Conservation (phyloP, 495 filamentous ascomycete genomes). For the Extremus antarcticus region DNA sequence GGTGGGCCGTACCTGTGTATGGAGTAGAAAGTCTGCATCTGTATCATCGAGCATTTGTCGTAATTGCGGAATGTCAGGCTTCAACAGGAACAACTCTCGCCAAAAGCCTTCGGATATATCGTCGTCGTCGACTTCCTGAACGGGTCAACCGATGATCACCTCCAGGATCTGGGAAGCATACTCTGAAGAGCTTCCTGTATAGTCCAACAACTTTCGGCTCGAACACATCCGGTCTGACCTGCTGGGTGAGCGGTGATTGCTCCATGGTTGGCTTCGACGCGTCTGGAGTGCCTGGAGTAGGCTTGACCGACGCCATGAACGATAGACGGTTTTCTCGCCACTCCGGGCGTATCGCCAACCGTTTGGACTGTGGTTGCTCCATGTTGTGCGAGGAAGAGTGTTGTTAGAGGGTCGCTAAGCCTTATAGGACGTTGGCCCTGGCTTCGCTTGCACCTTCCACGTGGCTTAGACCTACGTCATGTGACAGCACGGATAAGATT, state of each 20-base stretch:
- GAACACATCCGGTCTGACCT: slow-evolving; percentile 80
- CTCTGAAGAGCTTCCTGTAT: slow-evolving; percentile 80
- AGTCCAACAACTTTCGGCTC: slow-evolving; percentile 86
- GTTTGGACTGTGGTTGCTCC: slow-evolving; percentile 5
- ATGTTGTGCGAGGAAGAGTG: neutral
- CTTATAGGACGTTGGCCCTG: too few species aligned
- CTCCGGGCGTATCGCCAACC: slow-evolving; percentile 8
- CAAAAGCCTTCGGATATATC: slow-evolving; percentile 84
- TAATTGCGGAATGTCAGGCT: slow-evolving; percentile 59
- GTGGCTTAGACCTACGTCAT: too few species aligned
- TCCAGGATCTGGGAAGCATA: slow-evolving; percentile 29
- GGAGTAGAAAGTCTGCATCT: slow-evolving; percentile 61
- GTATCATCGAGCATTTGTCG: slow-evolving; percentile 54
- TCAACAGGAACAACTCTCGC: slow-evolving; percentile 86
- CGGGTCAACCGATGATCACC: neutral
- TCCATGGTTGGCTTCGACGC: slow-evolving; percentile 48
- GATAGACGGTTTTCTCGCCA: slow-evolving; percentile 15
- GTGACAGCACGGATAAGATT: too few species aligned
- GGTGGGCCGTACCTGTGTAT: slow-evolving; percentile 46
- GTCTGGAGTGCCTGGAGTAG: neutral
- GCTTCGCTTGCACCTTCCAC: too few species aligned
- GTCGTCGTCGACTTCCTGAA: slow-evolving; percentile 48
- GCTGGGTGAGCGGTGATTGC: slow-evolving; percentile 84
- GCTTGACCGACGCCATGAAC: slow-evolving; percentile 14
- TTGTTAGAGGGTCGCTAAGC: too few species aligned